Evolutionary conservation across 768 basidiomycete species (phyloP).

Genomic region (Leccinum fibrillosum): DNA sequence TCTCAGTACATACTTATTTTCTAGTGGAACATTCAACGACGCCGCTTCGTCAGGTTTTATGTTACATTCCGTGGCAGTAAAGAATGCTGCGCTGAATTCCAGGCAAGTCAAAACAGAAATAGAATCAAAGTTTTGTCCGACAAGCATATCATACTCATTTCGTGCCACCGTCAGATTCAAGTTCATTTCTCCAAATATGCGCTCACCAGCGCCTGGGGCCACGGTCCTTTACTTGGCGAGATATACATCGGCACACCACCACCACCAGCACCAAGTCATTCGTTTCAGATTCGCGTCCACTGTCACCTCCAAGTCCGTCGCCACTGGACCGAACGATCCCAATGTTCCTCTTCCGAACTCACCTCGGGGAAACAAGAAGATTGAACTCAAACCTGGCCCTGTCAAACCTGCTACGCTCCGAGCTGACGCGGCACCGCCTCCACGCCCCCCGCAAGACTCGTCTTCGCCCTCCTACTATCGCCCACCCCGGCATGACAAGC

Average conservation of each 20-base stretch:
- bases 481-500: conserved; percentile 23
- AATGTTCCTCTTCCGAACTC: conserved; percentile 24
- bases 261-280: neutral
- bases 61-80: conserved; percentile 36
- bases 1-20: too few relatives aligned
- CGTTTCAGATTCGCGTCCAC: conserved; percentile 27
- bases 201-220: neutral
- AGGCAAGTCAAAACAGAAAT: conserved; percentile 29
- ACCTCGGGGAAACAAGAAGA: conserved; percentile 40
- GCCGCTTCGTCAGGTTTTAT: conserved; percentile 32
- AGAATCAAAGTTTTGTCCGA: neutral
- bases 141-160: conserved; percentile 2
- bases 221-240: conserved; percentile 1
- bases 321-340: conserved; percentile 18
- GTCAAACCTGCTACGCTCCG: conserved; percentile 40
- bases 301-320: conserved; percentile 24
- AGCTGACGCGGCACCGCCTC: conserved; percentile 15
- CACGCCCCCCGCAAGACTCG: conserved; percentile 22
- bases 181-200: conserved; percentile 6
- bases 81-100: conserved; percentile 34
- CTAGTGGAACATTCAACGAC: conserved; percentile 3
- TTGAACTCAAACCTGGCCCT: conserved; percentile 65
- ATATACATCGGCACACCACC: neutral
- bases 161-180: conserved; percentile 17
- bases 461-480: conserved; percentile 26